These are phyloP conservation scores for Nasturtium officinale DNA, from an alignment of 345 rosid genomes.

Conservation along the genomic window DNA sequence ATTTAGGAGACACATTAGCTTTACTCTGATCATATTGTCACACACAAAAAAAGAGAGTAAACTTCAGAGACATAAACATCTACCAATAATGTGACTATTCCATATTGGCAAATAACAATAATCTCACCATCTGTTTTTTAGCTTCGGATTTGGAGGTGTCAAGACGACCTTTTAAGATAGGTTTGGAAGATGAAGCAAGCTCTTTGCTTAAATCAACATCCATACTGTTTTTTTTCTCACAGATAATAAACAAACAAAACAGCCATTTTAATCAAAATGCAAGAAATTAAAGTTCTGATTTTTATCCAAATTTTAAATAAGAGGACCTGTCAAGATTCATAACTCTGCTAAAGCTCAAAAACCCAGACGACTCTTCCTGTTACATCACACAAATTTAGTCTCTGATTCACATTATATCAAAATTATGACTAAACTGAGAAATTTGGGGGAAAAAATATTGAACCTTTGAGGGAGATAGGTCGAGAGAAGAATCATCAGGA, in stretches of 20 bases:
- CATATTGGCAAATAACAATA: not conserved
- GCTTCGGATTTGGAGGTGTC: slow-evolving; percentile 46
- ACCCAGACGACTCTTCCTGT: slow-evolving; percentile 86
- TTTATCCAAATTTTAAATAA: slow-evolving; percentile 20
- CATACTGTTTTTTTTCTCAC: slow-evolving; percentile 47
- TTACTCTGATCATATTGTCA: slow-evolving; percentile 42
- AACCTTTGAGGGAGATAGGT: slow-evolving; percentile 59
- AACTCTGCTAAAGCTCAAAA: slow-evolving; percentile 82
- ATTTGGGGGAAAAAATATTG: not conserved
- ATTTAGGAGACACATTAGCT: slow-evolving; percentile 43
- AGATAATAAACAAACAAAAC: slow-evolving; percentile 14
- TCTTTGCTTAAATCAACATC: slow-evolving; percentile 89
- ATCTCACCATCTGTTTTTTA: slow-evolving; percentile 35
- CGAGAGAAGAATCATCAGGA: slow-evolving; percentile 42
- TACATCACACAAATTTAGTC: not conserved
- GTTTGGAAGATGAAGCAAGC: slow-evolving; percentile 58
- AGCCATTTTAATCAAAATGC: not conserved
- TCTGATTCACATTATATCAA: slow-evolving; percentile 8
- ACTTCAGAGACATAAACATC: slow-evolving; percentile 29
- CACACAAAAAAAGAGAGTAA: not conserved
- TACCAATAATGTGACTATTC: slow-evolving; percentile 5
- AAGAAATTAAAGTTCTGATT: slow-evolving; percentile 5
- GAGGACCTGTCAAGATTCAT: slow-evolving; percentile 86
- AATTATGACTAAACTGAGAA: not conserved
- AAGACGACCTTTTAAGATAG: slow-evolving; percentile 25